Evolutionary conservation across 345 rosid genomes (phyloP), one percentile per base, ranked within the genome.

Genomic region (Eucalyptus leucophloia): DNA sequence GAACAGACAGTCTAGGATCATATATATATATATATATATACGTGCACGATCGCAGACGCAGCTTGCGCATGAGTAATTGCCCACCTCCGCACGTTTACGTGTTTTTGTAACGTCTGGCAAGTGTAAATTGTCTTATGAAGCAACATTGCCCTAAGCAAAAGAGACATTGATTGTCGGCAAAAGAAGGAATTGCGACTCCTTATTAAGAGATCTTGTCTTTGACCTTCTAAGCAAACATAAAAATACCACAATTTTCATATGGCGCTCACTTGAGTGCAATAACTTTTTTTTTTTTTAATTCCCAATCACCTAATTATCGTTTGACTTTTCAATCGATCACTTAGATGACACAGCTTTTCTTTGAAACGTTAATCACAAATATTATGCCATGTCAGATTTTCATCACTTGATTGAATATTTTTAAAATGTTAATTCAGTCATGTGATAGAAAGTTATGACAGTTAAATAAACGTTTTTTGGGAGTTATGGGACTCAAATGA

Each of bases 251-350:
- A 17, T 51, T 51, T 51, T 51, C 4, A 2, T 5, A 14, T 0
- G 3, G 1, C 19, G 1, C 2, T 18, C 1, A 50, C 2, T 50
- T 50, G 4, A 51, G 23, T n/a, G 21, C 21, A 51, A 9, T 72
- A 34, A 50, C 5, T 1, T 7, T 7, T 16, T 50, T 49, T 51
- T 51, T 47, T 47, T n/a, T n/a, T n/a, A 3, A 18, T 18, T 51
- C 23, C 2, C 1, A 0, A 18, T 51, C 56, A 51, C 9, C 1
- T 0, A 18, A 51, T 0, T 51, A 18, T 51, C 1, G 0, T 51
- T 0, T 18, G 2, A 51, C 56, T 18, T 51, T 51, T 51, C 56
- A 51, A 51, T 51, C 4, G 1, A 51, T 18, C 1, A 18, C 23
- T 51, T 51, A 51, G 1, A 1, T 51, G 56, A 51, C 23, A 18